phyloP scores from a whole-genome alignment of 257 asterid species.

The Eustoma russellianum region DNA sequence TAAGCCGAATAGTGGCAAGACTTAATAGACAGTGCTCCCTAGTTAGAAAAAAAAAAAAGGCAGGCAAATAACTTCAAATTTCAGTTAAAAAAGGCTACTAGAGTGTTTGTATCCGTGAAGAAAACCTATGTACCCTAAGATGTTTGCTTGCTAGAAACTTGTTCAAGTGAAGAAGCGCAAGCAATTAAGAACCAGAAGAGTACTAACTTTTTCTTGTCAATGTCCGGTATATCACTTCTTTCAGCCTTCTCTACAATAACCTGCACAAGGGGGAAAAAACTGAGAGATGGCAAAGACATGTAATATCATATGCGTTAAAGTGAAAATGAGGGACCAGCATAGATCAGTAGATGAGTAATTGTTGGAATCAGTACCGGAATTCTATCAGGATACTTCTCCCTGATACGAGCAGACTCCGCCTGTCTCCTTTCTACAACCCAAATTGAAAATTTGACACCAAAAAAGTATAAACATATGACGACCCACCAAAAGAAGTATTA shows the following conservation, averaged over 20 bases:
- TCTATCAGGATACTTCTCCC: constrained; percentile 98
- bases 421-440: constrained; percentile 66
- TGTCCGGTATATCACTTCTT: constrained; percentile 87
- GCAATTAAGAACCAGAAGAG: neutral
- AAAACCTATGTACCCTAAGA: too few relatives aligned
- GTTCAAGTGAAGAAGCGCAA: neutral
- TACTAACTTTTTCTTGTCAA: constrained; percentile 89
- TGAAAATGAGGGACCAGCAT: neutral
- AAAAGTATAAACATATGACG: neutral
- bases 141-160: too few relatives aligned
- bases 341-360: neutral
- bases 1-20: too few relatives aligned
- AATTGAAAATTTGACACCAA: neutral
- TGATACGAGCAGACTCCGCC: constrained; percentile 89
- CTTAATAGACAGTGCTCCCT: too few relatives aligned
- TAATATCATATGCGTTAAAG: too few relatives aligned
- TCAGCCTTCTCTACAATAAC: constrained; percentile 92
- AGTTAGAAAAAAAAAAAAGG: too few relatives aligned
- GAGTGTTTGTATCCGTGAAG: too few relatives aligned
- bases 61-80: too few relatives aligned
- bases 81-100: too few relatives aligned
- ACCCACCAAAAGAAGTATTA: neutral
- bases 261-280: constrained; percentile 14
- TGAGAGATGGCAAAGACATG: too few relatives aligned
- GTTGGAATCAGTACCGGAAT: constrained; percentile 51